phyloP scores from a whole-genome alignment of 2,329 filamentous ascomycete species.

The Alternaria triticina region DNA sequence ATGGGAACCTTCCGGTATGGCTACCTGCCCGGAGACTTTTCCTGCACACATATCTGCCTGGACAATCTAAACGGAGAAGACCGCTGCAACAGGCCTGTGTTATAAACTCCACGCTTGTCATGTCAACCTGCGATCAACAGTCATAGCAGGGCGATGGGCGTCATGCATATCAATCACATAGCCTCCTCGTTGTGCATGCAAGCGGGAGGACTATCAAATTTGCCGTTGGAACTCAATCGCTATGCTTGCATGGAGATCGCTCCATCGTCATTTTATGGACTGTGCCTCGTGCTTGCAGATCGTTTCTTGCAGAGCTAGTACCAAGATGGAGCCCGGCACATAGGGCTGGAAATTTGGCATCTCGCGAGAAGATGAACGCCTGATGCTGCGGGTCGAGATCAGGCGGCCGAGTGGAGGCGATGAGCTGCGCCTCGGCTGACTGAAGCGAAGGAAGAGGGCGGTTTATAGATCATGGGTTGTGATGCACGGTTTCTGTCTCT shows the following conservation, averaged over 20 bases:
- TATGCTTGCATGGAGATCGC: neutral
- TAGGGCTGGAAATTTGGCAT: neutral
- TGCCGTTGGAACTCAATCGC: neutral
- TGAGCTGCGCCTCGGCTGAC: neutral
- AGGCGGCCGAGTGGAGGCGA: neutral
- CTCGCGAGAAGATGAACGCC: neutral
- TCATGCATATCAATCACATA: neutral
- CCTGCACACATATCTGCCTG: neutral
- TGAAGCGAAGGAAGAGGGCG: neutral
- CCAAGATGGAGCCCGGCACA: neutral
- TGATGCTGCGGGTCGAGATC: neutral
- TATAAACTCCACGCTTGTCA: neutral
- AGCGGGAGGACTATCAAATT: neutral
- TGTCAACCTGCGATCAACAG: neutral
- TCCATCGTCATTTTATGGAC: neutral
- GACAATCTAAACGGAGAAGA: neutral
- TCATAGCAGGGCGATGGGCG: neutral
- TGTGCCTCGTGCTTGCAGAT: slow-evolving; percentile 1
- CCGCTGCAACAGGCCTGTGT: neutral
- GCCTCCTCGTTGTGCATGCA: neutral
- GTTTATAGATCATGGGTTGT: neutral
- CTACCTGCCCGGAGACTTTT: neutral
- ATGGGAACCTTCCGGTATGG: neutral
- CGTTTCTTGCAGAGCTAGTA: neutral
- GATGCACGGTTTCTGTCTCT: neutral